These are phyloP conservation scores for Saposhnikovia divaricata DNA, from an alignment of 129 eudicot species.

Conservation along the genomic window DNA sequence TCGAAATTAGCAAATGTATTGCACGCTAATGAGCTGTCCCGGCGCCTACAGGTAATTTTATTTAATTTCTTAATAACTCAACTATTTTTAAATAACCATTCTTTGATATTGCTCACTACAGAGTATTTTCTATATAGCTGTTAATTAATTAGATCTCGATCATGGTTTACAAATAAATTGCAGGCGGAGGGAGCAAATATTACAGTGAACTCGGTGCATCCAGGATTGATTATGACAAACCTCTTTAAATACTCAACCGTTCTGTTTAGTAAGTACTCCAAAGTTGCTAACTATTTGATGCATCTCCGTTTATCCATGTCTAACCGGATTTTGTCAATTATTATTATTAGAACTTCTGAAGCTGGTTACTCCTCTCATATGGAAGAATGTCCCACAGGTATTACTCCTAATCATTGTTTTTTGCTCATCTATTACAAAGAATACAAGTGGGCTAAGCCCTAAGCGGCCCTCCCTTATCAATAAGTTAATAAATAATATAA, in stretches of 20 bases:
- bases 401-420: background rate
- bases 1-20: constrained; percentile 79
- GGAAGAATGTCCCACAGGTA: constrained; percentile 98
- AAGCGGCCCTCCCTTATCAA: background rate
- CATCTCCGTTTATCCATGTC: background rate
- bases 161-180: background rate
- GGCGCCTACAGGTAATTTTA: constrained; percentile 48
- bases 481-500: background rate
- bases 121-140: background rate
- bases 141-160: background rate
- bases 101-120: background rate
- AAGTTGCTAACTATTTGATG: background rate
- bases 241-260: constrained; percentile 51
- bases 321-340: background rate
- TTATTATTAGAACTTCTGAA: constrained; percentile 42
- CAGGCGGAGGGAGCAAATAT: constrained; percentile 84
- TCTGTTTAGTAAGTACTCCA: constrained; percentile 48
- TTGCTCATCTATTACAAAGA: background rate
- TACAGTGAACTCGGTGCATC: constrained; percentile 88
- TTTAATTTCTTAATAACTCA: background rate
- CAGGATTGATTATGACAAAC: constrained; percentile 88
- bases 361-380: constrained; percentile 43
- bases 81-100: background rate
- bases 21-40: constrained; percentile 82
- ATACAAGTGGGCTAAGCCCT: background rate